These are phyloP conservation scores for Breviolum minutum DNA, from an alignment of 73 alveolate genomes.

Conservation along the genomic window DNA sequence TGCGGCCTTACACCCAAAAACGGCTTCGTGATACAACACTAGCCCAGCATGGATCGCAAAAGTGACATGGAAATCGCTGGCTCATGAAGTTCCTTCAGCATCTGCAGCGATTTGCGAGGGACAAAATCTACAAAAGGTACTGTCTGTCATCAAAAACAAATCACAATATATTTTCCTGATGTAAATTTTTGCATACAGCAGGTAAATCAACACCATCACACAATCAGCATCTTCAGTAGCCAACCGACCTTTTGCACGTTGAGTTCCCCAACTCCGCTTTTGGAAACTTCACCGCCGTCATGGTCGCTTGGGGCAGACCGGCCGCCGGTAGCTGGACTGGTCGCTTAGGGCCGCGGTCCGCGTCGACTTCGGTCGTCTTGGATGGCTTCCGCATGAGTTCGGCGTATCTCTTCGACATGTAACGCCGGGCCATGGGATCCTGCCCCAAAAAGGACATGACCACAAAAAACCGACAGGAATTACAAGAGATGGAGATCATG, in stretches of 20 bases:
- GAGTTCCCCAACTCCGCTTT: slow-evolving; percentile 54
- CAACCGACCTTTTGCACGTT: neutral
- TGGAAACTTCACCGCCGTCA: slow-evolving; percentile 55
- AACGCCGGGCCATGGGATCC: slow-evolving; percentile 85
- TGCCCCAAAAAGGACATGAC: neutral
- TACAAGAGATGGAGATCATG: neutral
- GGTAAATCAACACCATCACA: neutral
- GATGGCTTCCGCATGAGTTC: slow-evolving; percentile 38
- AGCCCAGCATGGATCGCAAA: no score
- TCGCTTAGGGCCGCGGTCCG: neutral
- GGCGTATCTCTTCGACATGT: slow-evolving; percentile 83
- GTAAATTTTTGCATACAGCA: neutral
- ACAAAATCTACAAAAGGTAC: neutral
- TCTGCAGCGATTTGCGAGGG: no score
- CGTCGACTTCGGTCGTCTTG: neutral
- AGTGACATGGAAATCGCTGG: no score
- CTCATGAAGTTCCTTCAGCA: no score
- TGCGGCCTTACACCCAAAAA: no score
- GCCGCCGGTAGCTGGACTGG: neutral
- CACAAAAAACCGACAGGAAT: neutral
- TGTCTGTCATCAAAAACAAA: neutral
- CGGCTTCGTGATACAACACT: no score
- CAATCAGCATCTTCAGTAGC: no score
- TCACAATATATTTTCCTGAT: no score
- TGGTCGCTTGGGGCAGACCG: neutral